These are phyloP conservation scores for Geotrichum citri-aurantii DNA, from an alignment of 1,139 yeast genomes.

Conservation along the genomic window DNA sequence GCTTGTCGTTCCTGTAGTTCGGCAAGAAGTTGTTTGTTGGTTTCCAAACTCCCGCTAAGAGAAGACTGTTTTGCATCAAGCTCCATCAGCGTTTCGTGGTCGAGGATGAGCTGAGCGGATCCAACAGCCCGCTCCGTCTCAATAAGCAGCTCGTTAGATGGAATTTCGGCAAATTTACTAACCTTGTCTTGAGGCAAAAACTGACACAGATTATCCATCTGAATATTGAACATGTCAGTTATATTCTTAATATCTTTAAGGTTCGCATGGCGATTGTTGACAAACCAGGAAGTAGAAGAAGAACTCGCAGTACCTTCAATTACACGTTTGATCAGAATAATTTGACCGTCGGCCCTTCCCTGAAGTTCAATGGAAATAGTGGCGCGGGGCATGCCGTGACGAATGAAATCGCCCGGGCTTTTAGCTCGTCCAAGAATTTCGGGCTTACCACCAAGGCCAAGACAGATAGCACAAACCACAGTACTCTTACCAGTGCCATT, in stretches of 20 bases:
- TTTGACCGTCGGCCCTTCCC: slow-evolving; percentile 36
- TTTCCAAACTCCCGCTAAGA: slow-evolving; percentile 33
- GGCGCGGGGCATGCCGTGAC: slow-evolving; percentile 57
- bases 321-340: slow-evolving; percentile 43
- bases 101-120: slow-evolving; percentile 48
- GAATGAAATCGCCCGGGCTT: slow-evolving; percentile 62
- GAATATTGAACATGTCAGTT: slow-evolving; percentile 53
- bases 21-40: slow-evolving; percentile 28
- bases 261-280: slow-evolving; percentile 45
- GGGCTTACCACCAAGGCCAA: slow-evolving; percentile 81
- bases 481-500: slow-evolving; percentile 97
- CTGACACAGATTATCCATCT: slow-evolving; percentile 86
- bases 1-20: slow-evolving; percentile 30
- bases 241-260: slow-evolving; percentile 43
- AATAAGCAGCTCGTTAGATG: slow-evolving; percentile 64
- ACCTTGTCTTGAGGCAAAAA: slow-evolving; percentile 94
- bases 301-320: slow-evolving; percentile 39
- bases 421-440: slow-evolving; percentile 76
- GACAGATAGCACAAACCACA: slow-evolving; percentile 85
- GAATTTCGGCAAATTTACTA: slow-evolving; percentile 80
- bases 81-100: slow-evolving; percentile 53
- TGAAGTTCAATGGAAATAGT: slow-evolving; percentile 62
- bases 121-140: slow-evolving; percentile 85
- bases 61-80: slow-evolving; percentile 41
- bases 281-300: slow-evolving; percentile 47